A percentile compares a stretch with the other conserved stretches of the same genome.
Conservation (phyloP, 1,284 basidiomycete species). For the Irpex sp. region DNA sequence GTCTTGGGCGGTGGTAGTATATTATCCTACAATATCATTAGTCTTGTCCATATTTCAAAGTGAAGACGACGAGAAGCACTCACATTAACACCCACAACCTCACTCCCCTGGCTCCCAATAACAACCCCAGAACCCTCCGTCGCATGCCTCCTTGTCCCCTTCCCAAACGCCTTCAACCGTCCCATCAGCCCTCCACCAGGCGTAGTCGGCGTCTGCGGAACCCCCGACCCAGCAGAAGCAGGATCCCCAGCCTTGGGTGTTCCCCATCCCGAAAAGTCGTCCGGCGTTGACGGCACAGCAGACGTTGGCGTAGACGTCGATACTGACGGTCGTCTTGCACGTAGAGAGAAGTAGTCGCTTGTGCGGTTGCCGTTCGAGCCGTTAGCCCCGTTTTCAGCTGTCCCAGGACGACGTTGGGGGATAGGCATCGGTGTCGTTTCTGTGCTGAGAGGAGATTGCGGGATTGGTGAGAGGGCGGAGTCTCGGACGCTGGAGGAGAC, state of each 20-base stretch:
- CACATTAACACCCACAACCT: slow-evolving; percentile 28
- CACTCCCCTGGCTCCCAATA: slow-evolving; percentile 16
- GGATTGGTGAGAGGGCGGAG: slow-evolving; percentile 29
- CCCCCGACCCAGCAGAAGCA: no score
- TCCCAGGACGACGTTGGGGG: slow-evolving; percentile 11
- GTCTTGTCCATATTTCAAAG: background rate
- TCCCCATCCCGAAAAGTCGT: slow-evolving; percentile 53
- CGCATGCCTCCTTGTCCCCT: slow-evolving; percentile 47
- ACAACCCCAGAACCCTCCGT: slow-evolving; percentile 31
- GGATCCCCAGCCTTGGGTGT: slow-evolving; percentile 20
- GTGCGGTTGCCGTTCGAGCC: slow-evolving; percentile 18
- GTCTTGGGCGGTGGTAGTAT: slow-evolving; percentile 29
- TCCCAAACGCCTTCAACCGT: slow-evolving; percentile 73
- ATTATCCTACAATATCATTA: slow-evolving; percentile 14
- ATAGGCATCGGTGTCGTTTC: slow-evolving; percentile 30
- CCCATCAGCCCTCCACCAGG: slow-evolving; percentile 66
- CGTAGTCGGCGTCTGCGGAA: background rate
- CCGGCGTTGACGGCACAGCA: slow-evolving; percentile 29
- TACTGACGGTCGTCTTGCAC: slow-evolving; percentile 42
- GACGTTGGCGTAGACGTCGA: slow-evolving; percentile 28
- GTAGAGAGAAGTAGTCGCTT: slow-evolving; percentile 52
- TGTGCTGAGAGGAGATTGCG: slow-evolving; percentile 31
- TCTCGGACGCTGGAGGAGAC: slow-evolving; percentile 22
- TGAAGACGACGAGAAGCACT: slow-evolving; percentile 10
- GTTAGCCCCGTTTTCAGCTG: slow-evolving; percentile 15